Conservation (phyloP, 805 yeast genomes). For the Naumovozyma baii region DNA sequence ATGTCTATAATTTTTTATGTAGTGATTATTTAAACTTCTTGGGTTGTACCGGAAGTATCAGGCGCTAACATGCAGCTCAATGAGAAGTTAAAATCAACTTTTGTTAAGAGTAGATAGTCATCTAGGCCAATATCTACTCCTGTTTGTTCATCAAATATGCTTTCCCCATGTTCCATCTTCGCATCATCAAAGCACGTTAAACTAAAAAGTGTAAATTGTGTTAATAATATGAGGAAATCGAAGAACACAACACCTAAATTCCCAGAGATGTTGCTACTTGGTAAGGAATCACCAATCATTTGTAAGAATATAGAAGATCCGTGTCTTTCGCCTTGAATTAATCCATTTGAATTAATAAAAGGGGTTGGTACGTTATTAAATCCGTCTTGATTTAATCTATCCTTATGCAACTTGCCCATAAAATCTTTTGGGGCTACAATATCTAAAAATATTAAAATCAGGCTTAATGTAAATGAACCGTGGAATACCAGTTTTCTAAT, state of each 20-base stretch:
- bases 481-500: constrained; percentile 20
- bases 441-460: constrained; percentile 12
- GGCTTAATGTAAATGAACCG: constrained; percentile 19
- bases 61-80: background rate
- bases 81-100: constrained; percentile 26
- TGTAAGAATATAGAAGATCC: constrained; percentile 36
- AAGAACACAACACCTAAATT: constrained; percentile 24
- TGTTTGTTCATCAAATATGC: constrained; percentile 4
- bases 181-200: constrained; percentile 24
- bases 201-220: constrained; percentile 19
- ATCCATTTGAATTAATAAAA: constrained; percentile 17
- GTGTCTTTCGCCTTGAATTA: constrained; percentile 23
- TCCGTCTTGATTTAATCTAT: constrained; percentile 13
- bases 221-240: constrained; percentile 22
- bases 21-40: background rate
- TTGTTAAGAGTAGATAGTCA: constrained; percentile 33
- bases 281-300: constrained; percentile 39
- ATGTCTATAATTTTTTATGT: background rate
- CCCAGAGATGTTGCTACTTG: constrained; percentile 26
- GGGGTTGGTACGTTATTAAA: constrained; percentile 28
- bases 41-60: background rate
- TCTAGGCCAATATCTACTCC: constrained; percentile 37
- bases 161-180: constrained; percentile 11
- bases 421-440: constrained; percentile 29
- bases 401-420: constrained; percentile 26